Evolutionary conservation across 108 stramenopile species (phyloP).

Genomic region (Pseudonitzschia multiseries): DNA sequence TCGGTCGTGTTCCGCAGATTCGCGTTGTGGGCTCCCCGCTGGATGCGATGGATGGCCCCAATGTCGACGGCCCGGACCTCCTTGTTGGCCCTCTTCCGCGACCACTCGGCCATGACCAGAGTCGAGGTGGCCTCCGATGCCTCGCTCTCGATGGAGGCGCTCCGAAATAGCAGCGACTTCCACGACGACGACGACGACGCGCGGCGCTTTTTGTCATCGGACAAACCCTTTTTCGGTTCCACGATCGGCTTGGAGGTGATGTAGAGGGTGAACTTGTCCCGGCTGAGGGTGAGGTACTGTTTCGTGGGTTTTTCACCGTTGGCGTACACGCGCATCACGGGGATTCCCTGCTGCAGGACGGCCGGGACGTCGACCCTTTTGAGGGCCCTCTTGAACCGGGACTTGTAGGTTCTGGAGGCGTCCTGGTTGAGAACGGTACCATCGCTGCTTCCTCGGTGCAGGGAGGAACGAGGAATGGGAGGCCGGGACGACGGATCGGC

Average conservation of each 20-base stretch:
- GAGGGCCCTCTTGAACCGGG: slow-evolving; percentile 57
- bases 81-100: slow-evolving; percentile 5
- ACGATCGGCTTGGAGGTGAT: slow-evolving; percentile 24
- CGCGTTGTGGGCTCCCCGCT: slow-evolving; percentile 49
- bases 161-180: background rate
- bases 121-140: no score
- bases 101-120: background rate
- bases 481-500: background rate
- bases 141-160: background rate
- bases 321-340: slow-evolving; percentile 52
- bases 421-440: background rate
- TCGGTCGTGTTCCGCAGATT: slow-evolving; percentile 7
- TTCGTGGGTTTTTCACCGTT: slow-evolving; percentile 63
- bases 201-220: background rate
- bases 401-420: background rate
- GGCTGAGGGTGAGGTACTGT: slow-evolving; percentile 46
- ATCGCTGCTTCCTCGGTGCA: background rate
- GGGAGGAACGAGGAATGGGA: background rate
- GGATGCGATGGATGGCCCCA: slow-evolving; percentile 80
- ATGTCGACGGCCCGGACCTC: slow-evolving; percentile 60
- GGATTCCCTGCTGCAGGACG: slow-evolving; percentile 53
- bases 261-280: slow-evolving; percentile 76
- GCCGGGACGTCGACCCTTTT: slow-evolving; percentile 51
- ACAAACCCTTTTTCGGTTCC: background rate
- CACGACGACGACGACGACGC: no score